phyloP scores from a whole-genome alignment of 768 basidiomycete genomes.

The Calocybe gangraenosa region DNA sequence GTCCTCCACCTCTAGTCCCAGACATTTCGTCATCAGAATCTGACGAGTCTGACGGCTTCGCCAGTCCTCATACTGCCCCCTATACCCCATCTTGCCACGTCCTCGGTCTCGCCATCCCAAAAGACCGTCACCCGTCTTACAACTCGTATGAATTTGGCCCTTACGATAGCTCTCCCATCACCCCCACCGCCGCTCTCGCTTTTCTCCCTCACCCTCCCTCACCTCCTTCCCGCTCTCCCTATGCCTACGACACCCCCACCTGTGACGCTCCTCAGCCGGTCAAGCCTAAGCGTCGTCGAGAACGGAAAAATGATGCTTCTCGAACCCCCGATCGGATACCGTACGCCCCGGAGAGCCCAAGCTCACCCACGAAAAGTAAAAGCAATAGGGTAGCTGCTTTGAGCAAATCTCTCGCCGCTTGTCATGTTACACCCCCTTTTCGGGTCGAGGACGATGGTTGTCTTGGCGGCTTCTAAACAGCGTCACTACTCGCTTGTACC shows the following conservation, averaged over 20 bases:
- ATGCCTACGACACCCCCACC: constrained; percentile 12
- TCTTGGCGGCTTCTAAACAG: constrained; percentile 39
- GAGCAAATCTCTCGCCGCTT: constrained; percentile 14
- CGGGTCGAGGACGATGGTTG: constrained; percentile 34
- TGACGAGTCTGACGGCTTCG: constrained; percentile 59
- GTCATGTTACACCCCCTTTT: constrained; percentile 20
- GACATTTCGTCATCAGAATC: constrained; percentile 56
- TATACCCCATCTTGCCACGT: constrained; percentile 12
- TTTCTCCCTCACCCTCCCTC: constrained; percentile 35
- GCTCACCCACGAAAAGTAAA: constrained; percentile 14
- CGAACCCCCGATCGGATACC: constrained; percentile 38
- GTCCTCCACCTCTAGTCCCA: constrained; percentile 50
- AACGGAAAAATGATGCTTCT: constrained; percentile 31
- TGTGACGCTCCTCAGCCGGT: constrained; percentile 10
- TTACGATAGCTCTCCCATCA: constrained; percentile 11
- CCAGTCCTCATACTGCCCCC: constrained; percentile 28
- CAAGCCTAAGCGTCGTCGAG: constrained; percentile 22
- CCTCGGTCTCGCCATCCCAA: constrained; percentile 25
- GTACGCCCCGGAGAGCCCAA: constrained; percentile 13
- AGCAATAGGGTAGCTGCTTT: constrained; percentile 15
- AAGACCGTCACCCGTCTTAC: constrained; percentile 11
- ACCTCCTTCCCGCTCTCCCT: constrained; percentile 15
- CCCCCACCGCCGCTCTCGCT: constrained; percentile 21
- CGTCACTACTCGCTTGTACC: neutral
- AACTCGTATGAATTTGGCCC: constrained; percentile 12